These are phyloP conservation scores for Cadophora sp. DNA, from an alignment of 2,329 filamentous ascomycete genomes.

Conservation along the genomic window DNA sequence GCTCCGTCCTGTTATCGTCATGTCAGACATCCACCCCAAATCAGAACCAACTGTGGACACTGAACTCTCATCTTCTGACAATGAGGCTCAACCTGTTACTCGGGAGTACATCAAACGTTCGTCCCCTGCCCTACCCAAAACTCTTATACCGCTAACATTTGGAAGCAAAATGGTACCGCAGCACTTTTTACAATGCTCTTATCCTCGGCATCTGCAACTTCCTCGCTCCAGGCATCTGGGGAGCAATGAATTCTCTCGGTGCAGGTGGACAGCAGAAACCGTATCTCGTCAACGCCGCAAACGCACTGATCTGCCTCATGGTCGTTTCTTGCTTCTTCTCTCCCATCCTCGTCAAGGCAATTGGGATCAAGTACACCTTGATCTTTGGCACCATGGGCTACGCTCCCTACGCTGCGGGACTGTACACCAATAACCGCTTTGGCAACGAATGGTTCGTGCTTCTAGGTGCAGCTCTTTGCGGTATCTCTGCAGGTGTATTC, in stretches of 20 bases:
- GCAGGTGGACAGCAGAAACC: conserved; percentile 71
- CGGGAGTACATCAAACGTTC: conserved; percentile 30
- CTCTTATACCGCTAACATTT: neutral
- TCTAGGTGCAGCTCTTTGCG: conserved; percentile 51
- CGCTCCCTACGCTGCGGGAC: conserved; percentile 72
- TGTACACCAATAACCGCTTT: conserved; percentile 76
- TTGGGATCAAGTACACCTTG: conserved; percentile 74
- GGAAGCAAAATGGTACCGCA: conserved; percentile 67
- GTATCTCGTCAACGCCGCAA: conserved; percentile 70
- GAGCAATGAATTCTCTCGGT: conserved; percentile 75
- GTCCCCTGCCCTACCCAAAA: neutral
- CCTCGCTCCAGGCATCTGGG: conserved; percentile 74
- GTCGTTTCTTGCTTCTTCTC: conserved; percentile 73
- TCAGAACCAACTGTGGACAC: conserved; percentile 18
- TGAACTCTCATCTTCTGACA: conserved; percentile 28
- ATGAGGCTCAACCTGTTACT: conserved; percentile 29
- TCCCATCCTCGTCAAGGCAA: conserved; percentile 66
- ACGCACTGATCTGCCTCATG: conserved; percentile 76
- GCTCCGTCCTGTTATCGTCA: neutral
- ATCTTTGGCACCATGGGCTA: conserved; percentile 77
- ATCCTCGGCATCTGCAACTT: conserved; percentile 76
- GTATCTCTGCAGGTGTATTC: conserved; percentile 66
- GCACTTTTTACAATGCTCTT: conserved; percentile 75
- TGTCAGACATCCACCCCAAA: conserved; percentile 25
- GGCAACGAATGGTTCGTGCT: conserved; percentile 73